Conservation (phyloP, 495 filamentous ascomycete genomes). For the Neurospora terricola region DNA sequence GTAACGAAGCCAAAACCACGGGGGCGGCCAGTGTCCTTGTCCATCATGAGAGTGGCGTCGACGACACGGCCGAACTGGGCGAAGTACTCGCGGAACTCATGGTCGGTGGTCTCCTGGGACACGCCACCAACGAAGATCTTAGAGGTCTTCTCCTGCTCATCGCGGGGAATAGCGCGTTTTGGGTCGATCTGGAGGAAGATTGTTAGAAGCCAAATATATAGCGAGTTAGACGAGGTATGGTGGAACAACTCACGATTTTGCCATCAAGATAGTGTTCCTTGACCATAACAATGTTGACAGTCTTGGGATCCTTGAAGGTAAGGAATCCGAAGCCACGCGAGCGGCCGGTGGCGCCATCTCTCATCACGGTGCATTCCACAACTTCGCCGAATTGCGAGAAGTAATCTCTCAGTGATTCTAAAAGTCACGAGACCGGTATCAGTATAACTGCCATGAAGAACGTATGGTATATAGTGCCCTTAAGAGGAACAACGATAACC, state of each 20-base stretch:
- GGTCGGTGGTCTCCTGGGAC: conserved; percentile 90
- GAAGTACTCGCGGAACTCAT: conserved; percentile 94
- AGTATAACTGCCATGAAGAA: not conserved
- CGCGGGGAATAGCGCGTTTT: conserved; percentile 92
- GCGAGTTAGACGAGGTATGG: not conserved
- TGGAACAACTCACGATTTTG: conserved; percentile 72
- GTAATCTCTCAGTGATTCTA: conserved; percentile 96
- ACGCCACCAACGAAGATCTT: conserved; percentile 99
- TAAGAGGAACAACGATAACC: not conserved
- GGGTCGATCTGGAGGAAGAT: conserved; percentile 69
- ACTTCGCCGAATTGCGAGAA: conserved; percentile 98
- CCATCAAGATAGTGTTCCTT: conserved; percentile 98
- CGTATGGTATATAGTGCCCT: not conserved
- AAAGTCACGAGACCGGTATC: not conserved
- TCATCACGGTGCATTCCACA: conserved; percentile 95
- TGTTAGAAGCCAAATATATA: conserved; percentile 1
- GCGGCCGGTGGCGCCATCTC: conserved; percentile 85
- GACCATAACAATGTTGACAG: conserved; percentile 98
- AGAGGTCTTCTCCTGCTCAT: conserved; percentile 93
- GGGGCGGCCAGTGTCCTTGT: conserved; percentile 94
- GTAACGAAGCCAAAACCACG: conserved; percentile 98
- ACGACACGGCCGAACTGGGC: conserved; percentile 91
- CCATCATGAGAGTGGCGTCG: conserved; percentile 98
- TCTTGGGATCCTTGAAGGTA: conserved; percentile 94
- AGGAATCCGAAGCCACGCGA: conserved; percentile 95